A percentile compares a stretch with the other conserved stretches of the same genome.
Conservation (phyloP, 768 basidiomycete genomes). For the Naganishia friedmannii region DNA sequence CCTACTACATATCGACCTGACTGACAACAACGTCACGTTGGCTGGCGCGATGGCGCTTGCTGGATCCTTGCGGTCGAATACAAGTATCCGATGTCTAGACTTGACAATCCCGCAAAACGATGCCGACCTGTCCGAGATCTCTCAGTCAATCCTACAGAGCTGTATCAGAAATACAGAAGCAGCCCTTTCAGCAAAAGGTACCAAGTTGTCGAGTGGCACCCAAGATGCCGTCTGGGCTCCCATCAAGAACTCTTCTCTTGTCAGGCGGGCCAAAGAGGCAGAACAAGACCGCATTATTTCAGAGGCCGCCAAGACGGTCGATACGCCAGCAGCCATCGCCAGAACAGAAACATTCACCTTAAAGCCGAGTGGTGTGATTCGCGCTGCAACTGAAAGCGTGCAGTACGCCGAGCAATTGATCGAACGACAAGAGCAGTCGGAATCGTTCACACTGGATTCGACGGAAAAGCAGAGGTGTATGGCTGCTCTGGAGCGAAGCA, state of each 20-base stretch:
- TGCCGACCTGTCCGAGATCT: constrained; percentile 60
- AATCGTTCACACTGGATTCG: neutral
- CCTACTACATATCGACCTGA: constrained; percentile 85
- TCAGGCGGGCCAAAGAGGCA: constrained; percentile 51
- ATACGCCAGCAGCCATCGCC: constrained; percentile 44
- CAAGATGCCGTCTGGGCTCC: constrained; percentile 58
- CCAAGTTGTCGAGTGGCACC: constrained; percentile 52
- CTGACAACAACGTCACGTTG: constrained; percentile 74
- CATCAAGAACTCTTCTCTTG: constrained; percentile 52
- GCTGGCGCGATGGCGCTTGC: constrained; percentile 91
- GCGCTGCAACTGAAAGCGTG: constrained; percentile 38
- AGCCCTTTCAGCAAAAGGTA: constrained; percentile 55
- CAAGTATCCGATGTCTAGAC: constrained; percentile 85
- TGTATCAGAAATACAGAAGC: constrained; percentile 93
- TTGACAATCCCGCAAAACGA: constrained; percentile 75
- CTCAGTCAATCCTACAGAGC: constrained; percentile 80
- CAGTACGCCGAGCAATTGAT: constrained; percentile 5
- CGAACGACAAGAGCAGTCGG: neutral
- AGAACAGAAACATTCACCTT: constrained; percentile 50
- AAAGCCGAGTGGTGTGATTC: constrained; percentile 43
- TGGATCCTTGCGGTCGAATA: constrained; percentile 75
- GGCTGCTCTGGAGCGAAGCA: constrained; percentile 44
- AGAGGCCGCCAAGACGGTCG: constrained; percentile 40
- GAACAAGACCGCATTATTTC: constrained; percentile 47
- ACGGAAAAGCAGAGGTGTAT: constrained; percentile 24